Conservation (phyloP, 2,329 filamentous ascomycete genomes). For the Diplodia seriata region DNA sequence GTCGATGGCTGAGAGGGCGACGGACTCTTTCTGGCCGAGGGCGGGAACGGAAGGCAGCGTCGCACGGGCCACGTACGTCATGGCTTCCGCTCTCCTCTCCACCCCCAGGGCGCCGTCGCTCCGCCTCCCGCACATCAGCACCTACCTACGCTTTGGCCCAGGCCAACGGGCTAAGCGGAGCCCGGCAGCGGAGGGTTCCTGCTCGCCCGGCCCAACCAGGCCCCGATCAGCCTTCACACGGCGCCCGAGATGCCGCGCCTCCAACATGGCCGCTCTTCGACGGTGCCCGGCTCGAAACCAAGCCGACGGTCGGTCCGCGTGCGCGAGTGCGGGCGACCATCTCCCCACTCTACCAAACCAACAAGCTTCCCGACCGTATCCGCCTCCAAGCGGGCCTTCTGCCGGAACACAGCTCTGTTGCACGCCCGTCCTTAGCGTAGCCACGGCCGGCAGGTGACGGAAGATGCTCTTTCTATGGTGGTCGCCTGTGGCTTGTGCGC, state of each 20-base stretch:
- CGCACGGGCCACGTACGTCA: not conserved
- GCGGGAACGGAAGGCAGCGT: not conserved
- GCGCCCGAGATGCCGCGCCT: not conserved
- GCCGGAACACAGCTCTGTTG: no score
- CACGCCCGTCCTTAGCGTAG: no score
- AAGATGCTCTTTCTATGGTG: no score
- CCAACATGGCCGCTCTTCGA: not conserved
- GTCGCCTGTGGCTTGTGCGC: not conserved
- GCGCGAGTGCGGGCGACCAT: not conserved
- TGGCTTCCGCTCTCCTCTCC: slow-evolving; percentile 17
- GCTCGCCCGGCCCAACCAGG: not conserved
- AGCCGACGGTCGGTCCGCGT: not conserved
- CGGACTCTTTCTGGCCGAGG: no score
- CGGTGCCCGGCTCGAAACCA: not conserved
- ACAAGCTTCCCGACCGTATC: not conserved
- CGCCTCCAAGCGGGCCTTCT: not conserved
- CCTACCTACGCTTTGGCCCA: not conserved
- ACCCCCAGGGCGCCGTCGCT: not conserved
- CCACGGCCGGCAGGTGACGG: no score
- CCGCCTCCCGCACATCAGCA: not conserved
- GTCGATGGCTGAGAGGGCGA: no score
- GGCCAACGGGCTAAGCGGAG: no score
- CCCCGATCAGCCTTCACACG: not conserved
- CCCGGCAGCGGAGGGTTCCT: not conserved
- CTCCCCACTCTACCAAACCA: not conserved